Conservation (phyloP, 148 eudicot species). For the Dysphania ambrosioides region DNA sequence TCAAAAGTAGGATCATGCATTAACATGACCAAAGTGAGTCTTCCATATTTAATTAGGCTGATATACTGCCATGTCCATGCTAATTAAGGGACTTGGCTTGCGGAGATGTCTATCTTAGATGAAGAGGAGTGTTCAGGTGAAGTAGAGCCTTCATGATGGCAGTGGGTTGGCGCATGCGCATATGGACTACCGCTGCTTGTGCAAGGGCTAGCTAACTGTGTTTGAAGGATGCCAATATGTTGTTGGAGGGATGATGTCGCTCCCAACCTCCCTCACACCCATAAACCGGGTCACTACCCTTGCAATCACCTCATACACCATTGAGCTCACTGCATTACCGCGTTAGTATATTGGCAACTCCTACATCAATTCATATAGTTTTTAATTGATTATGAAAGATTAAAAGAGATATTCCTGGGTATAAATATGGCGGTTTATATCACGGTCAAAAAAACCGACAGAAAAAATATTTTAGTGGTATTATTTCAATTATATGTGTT, state of each 20-base stretch:
- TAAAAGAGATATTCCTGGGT: neutral
- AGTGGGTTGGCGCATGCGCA: slow-evolving; percentile 48
- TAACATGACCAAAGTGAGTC: slow-evolving; percentile 59
- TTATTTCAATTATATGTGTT: too few species aligned
- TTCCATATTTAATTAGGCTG: slow-evolving; percentile 46
- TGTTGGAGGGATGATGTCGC: slow-evolving; percentile 82
- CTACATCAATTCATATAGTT: slow-evolving; percentile 27
- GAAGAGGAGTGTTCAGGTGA: slow-evolving; percentile 55
- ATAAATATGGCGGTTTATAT: too few species aligned
- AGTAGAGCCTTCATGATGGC: slow-evolving; percentile 19
- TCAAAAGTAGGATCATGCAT: slow-evolving; percentile 2
- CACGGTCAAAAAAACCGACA: too few species aligned
- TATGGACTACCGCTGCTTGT: slow-evolving; percentile 70
- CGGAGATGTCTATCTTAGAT: slow-evolving; percentile 32
- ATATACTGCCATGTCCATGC: slow-evolving; percentile 56
- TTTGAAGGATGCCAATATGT: slow-evolving; percentile 60
- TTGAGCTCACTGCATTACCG: slow-evolving; percentile 77
- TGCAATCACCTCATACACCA: slow-evolving; percentile 91
- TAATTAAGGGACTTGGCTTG: slow-evolving; percentile 55
- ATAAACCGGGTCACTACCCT: slow-evolving; percentile 85
- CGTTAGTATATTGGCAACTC: slow-evolving; percentile 79
- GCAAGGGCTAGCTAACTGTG: slow-evolving; percentile 79
- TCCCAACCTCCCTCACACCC: slow-evolving; percentile 91
- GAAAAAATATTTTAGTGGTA: too few species aligned
- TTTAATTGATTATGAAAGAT: too few species aligned